Base-by-base conservation (phyloP, 441 rosid species). In the Breynia disticha region DNA sequence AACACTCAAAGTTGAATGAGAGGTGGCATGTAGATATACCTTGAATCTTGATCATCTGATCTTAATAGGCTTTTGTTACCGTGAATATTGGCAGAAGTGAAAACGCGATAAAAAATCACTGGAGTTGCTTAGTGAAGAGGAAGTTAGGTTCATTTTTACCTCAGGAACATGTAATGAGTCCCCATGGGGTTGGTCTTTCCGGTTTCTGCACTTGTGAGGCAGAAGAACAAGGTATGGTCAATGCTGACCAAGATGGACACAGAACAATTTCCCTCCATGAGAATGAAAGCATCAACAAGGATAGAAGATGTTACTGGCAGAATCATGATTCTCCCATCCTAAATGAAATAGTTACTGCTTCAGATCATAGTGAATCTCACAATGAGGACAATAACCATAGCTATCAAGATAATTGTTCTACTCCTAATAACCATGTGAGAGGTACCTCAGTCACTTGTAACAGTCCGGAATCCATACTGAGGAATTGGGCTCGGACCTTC, bases 61-160 rank as follows among this genome's bases (percentile, higher is more conserved):
- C 1, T 2, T 19, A 37, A 46, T 1, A 0, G 13, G 10, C 44
- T 11, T 41, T 41, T 41, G 13, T 41, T 41, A 41, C 8, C 35
- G 9, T 65, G 52, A 11, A 18, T 24, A 65, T 48, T 57, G 69
- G 59, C 83, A 94, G 99, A 78, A 85, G 88, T 44, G 94, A 85
- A 56, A 87, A 94, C 65, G 69, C 97, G 48, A 77, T 94, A 63
- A 94, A 94, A 73, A 90, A 94, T 65, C 97, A 83, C 63, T 94
- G 99, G 97, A 94, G 87, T 68, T 82, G 97, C 60, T 76, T 91
- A 54, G 38, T 85, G 82, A 93, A 80, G 83, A 87, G 78, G 72
- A 87, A 87, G 52, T 56, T 79, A 46, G 83, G 77, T 53, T 69
- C 73, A 53, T 75, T 76, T 73, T 65, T 68, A 55, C 68, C 72